Conservation (phyloP, 1,139 yeast species). For the Debaryomyces sp. region DNA sequence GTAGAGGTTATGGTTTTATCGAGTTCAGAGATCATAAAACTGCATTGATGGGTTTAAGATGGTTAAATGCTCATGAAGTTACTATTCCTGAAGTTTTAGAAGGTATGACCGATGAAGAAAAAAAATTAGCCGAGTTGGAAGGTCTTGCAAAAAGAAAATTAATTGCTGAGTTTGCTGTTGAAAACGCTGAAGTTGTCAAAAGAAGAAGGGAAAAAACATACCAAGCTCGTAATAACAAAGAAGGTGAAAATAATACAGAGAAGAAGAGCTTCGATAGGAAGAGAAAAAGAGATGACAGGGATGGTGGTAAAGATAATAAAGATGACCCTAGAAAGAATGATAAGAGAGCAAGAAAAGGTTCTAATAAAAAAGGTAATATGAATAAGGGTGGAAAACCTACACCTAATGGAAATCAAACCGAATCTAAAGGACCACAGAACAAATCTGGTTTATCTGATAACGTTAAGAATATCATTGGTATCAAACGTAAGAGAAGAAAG, state of each 20-base stretch:
- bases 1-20: conserved; percentile 95
- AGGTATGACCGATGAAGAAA: conserved; percentile 74
- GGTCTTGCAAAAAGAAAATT: conserved; percentile 68
- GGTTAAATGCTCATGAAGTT: conserved; percentile 94
- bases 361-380: conserved; percentile 48
- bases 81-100: conserved; percentile 67
- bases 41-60: conserved; percentile 95
- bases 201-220: conserved; percentile 71
- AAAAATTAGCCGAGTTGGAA: conserved; percentile 53
- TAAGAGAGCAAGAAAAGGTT: conserved; percentile 23
- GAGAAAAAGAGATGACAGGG: conserved; percentile 26
- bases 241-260: conserved; percentile 26
- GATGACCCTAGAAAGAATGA: conserved; percentile 14
- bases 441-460: conserved; percentile 54
- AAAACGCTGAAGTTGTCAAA: conserved; percentile 89
- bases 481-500: conserved; percentile 71
- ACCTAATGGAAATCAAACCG: conserved; percentile 3
- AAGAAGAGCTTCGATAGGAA: conserved; percentile 19
- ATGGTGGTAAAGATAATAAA: conserved; percentile 18
- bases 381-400: conserved; percentile 21
- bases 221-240: conserved; percentile 5
- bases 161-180: conserved; percentile 94
- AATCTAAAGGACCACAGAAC: conserved; percentile 18
- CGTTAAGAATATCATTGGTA: conserved; percentile 63
- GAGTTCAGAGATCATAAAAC: conserved; percentile 91